Evolutionary conservation across 164 flowering plant genomes (phyloP), one percentile per base, ranked within the genome.

Genomic region (Stephania cephalantha): DNA sequence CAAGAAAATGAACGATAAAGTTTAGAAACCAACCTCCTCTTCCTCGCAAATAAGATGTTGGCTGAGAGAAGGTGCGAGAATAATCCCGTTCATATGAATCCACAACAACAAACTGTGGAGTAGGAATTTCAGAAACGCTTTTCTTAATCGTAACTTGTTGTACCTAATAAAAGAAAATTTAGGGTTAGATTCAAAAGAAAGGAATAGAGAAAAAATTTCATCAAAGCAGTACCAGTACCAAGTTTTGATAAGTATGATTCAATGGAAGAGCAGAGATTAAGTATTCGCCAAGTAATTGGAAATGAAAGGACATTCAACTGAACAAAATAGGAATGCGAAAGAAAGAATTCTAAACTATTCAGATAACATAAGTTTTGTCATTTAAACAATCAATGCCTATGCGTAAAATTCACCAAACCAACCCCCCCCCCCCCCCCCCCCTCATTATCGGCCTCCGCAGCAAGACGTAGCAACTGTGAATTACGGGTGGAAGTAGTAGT

Each of bases 71-170:
- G 0, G 93, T 92, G 72, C 85, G 84, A 12, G 91, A 85, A 77
- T 96, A 96, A 75, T 96, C 99, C 79, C 93, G 85, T 86, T 94
- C 99, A 85, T 96, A 96, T 45, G 98, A 89, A 80, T 94, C 99
- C 69, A 92, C 99, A 76, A 86, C 75, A 83, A 85, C 93, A 85
- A 82, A 96, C 83, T 96, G 87, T 9, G 99, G 99, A 53, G 90
- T 95, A 9, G 99, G 99, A 73, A 95, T 95, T 79, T 95, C 99
- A 73, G 97, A 18, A 83, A 87, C 86, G 13, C 70, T 10, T 82
- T 91, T 95, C 88, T 90, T 93, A 81, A 70, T 81, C 63, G 91
- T 85, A 53, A 78, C 69, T 74, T 85, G 95, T 63, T 81, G 91
- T 50, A 85, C 90, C 92, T 86, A 46, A 1, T 0, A 46, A 69